Conservation (phyloP, 1,284 basidiomycete genomes). For the Ustilago shanxiensis region DNA sequence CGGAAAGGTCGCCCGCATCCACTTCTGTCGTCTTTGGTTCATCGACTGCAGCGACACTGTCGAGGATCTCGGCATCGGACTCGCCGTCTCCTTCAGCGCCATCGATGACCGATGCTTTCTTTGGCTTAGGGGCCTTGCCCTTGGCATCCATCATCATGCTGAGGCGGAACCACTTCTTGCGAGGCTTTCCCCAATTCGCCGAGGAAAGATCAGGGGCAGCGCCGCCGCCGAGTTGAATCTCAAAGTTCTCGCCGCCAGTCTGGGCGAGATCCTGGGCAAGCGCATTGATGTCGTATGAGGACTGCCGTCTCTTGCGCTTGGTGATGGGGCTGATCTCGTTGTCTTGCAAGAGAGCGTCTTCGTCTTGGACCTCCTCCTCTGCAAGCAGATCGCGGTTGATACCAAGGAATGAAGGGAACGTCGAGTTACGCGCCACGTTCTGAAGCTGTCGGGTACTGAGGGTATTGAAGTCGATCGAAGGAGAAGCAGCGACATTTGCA, state of each 20-base stretch:
- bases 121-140: conserved; percentile 31
- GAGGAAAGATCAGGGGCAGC: conserved; percentile 48
- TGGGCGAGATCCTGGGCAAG: conserved; percentile 38
- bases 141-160: conserved; percentile 51
- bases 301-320: conserved; percentile 25
- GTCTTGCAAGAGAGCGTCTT: conserved; percentile 13
- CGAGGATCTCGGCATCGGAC: conserved; percentile 33
- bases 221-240: conserved; percentile 38
- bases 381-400: conserved; percentile 47
- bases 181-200: conserved; percentile 55
- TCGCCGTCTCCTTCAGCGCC: conserved; percentile 39
- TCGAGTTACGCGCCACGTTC: conserved; percentile 47
- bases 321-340: conserved; percentile 24
- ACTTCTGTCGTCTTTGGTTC: conserved; percentile 3
- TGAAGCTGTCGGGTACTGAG: conserved; percentile 60
- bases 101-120: conserved; percentile 12
- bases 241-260: conserved; percentile 42
- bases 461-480: conserved; percentile 37
- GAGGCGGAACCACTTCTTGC: conserved; percentile 56
- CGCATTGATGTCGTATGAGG: conserved; percentile 23
- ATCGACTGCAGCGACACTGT: neutral
- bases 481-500: neutral
- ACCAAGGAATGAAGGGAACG: conserved; percentile 57
- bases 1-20: conserved; percentile 17
- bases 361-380: conserved; percentile 19